These are phyloP conservation scores for Meyerozyma athensensis DNA, from an alignment of 1,139 yeast species.

Conservation along the genomic window DNA sequence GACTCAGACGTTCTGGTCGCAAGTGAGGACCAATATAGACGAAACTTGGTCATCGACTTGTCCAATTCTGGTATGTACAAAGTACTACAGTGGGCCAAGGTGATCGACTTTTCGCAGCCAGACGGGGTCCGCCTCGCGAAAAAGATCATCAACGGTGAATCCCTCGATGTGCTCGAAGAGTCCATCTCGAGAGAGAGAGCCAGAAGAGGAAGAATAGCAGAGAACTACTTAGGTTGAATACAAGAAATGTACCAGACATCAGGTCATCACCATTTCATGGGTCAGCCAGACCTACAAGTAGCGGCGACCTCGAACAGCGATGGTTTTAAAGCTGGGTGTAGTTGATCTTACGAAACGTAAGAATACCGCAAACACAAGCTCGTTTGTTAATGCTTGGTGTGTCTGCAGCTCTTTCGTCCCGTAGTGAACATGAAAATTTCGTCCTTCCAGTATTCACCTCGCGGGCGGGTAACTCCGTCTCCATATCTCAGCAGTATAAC, in stretches of 20 bases:
- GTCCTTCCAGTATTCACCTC: neutral
- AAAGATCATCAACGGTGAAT: conserved; percentile 29
- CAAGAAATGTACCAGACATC: conserved; percentile 65
- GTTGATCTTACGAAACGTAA: neutral
- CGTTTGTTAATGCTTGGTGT: neutral
- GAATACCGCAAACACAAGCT: neutral
- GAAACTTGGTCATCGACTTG: conserved; percentile 8
- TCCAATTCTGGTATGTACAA: conserved; percentile 14
- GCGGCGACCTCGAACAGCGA: conserved; percentile 90
- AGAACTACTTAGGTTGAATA: conserved; percentile 28
- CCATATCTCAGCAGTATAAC: neutral
- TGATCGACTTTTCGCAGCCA: conserved; percentile 25
- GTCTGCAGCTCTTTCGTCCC: neutral
- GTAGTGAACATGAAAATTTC: neutral
- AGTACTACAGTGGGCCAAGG: conserved; percentile 13
- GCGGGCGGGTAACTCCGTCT: neutral
- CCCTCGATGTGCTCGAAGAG: conserved; percentile 28
- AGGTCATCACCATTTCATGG: conserved; percentile 95
- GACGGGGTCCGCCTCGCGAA: conserved; percentile 30
- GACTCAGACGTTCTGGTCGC: neutral
- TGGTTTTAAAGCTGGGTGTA: conserved; percentile 61
- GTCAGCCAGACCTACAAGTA: conserved; percentile 47
- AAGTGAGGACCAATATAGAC: neutral
- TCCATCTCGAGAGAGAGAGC: conserved; percentile 26
- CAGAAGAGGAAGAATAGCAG: conserved; percentile 45